Percentiles rank a stretch among this genome's conserved stretches.
phyloP scores from a whole-genome alignment of 495 filamentous ascomycete genomes.

The Podospora pseudoanserina region DNA sequence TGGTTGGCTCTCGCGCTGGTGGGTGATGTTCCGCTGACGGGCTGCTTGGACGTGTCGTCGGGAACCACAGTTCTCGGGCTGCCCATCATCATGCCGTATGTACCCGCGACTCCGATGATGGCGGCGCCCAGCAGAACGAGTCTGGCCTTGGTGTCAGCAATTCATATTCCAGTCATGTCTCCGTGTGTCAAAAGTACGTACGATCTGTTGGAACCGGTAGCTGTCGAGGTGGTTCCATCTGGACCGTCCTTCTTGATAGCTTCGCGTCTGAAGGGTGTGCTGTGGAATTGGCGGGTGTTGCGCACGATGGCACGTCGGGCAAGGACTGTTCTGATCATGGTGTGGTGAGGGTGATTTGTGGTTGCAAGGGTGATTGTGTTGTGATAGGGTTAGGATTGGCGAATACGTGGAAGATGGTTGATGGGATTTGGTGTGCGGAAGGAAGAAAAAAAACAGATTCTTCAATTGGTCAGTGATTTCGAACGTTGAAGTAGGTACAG shows the following conservation, averaged over 20 bases:
- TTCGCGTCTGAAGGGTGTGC: not conserved
- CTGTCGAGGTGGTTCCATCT: not conserved
- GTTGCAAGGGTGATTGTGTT: not conserved
- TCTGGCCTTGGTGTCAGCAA: not conserved
- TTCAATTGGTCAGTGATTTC: not conserved
- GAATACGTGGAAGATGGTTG: not conserved
- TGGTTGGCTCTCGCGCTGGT: not conserved
- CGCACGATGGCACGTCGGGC: not conserved
- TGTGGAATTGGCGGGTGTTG: not conserved
- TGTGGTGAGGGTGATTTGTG: not conserved
- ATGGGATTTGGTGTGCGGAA: not conserved
- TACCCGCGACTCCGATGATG: constrained; percentile 1
- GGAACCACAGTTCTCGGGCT: not conserved
- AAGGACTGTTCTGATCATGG: not conserved
- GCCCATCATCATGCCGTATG: constrained; percentile 5
- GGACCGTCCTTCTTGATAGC: not conserved
- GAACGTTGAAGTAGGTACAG: not conserved
- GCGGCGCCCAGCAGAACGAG: not conserved
- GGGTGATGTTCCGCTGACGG: not conserved
- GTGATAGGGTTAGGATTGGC: not conserved
- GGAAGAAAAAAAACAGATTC: not conserved
- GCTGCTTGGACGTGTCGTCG: not conserved
- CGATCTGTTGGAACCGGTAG: not conserved
- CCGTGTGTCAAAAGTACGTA: not conserved
- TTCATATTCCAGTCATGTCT: not conserved